Percentiles rank a stretch among this genome's conserved stretches.
These are phyloP conservation scores for Berberis vulgaris DNA, from an alignment of 164 flowering plant species.

Conservation along the genomic window DNA sequence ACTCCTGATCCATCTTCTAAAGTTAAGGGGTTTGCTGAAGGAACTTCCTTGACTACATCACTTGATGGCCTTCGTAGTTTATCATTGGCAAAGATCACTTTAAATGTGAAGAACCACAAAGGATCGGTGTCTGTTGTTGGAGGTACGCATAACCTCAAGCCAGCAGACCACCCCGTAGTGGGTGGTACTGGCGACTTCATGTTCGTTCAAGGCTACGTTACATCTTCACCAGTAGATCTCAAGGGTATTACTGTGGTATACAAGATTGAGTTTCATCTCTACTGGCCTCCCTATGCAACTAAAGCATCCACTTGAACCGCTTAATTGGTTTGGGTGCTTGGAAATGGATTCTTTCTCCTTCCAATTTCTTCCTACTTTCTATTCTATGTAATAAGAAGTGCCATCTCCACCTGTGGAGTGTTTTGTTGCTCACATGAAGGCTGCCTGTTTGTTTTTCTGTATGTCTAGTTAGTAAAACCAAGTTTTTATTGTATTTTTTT, in stretches of 20 bases:
- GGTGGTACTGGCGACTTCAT: constrained; percentile 42
- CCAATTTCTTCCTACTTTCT: no score
- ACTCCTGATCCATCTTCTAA: constrained; percentile 21
- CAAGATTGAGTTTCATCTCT: constrained; percentile 42
- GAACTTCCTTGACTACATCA: constrained; percentile 23
- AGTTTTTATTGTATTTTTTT: no score
- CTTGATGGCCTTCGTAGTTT: constrained; percentile 30
- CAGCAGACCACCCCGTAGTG: constrained; percentile 33
- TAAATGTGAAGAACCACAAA: constrained; percentile 21
- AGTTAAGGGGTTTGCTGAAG: constrained; percentile 22
- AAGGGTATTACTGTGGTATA: constrained; percentile 23
- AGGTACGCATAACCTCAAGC: constrained; percentile 26
- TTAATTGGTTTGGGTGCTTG: no score
- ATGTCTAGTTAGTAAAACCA: no score
- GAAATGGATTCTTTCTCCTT: no score
- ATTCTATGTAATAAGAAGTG: no score
- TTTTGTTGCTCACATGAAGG: no score
- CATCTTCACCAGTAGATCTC: constrained; percentile 31
- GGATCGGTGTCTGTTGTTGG: constrained; percentile 37
- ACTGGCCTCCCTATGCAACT: constrained; percentile 39
- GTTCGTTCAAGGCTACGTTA: constrained; percentile 39
- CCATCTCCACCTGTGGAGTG: no score
- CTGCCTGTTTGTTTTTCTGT: no score
- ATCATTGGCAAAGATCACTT: constrained; percentile 28
- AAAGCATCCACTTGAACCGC: not conserved